phyloP scores from a whole-genome alignment of 306 rosid genomes.

The Amphicarpaea edgeworthii region DNA sequence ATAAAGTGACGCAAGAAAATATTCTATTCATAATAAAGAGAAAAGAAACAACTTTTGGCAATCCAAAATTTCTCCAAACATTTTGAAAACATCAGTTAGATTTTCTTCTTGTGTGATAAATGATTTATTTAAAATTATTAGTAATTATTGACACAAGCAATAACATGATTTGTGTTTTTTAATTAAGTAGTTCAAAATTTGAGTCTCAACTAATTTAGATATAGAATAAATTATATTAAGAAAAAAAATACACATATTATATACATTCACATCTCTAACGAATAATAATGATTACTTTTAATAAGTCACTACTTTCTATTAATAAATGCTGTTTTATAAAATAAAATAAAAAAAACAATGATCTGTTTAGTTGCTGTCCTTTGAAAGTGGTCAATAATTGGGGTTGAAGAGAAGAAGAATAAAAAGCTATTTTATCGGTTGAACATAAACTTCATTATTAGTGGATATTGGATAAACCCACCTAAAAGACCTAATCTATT shows the following conservation, averaged over 20 bases:
- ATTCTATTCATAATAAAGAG: background rate
- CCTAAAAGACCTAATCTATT: slow-evolving; percentile 29
- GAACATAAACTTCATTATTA: slow-evolving; percentile 13
- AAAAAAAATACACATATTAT: too few species aligned
- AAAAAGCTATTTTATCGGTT: background rate
- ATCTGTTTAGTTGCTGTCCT: slow-evolving; percentile 16
- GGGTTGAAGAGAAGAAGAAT: slow-evolving; percentile 12
- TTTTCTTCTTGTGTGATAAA: background rate
- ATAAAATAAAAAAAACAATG: too few species aligned
- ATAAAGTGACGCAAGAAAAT: background rate
- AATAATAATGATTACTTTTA: too few species aligned
- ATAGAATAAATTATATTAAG: too few species aligned
- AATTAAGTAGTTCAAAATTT: too few species aligned
- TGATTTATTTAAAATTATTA: too few species aligned
- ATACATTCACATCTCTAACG: too few species aligned
- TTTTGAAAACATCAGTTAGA: background rate
- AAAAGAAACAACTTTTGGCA: slow-evolving; percentile 8
- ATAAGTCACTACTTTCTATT: too few species aligned
- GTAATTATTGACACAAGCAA: too few species aligned
- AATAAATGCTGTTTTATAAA: too few species aligned
- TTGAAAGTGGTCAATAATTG: slow-evolving; percentile 44
- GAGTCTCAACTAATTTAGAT: too few species aligned
- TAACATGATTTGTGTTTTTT: too few species aligned
- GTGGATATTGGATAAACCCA: slow-evolving; percentile 48
- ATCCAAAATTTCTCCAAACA: background rate